Conservation (phyloP, 2,329 filamentous ascomycete species). For the Talaromyces rugulosus region DNA sequence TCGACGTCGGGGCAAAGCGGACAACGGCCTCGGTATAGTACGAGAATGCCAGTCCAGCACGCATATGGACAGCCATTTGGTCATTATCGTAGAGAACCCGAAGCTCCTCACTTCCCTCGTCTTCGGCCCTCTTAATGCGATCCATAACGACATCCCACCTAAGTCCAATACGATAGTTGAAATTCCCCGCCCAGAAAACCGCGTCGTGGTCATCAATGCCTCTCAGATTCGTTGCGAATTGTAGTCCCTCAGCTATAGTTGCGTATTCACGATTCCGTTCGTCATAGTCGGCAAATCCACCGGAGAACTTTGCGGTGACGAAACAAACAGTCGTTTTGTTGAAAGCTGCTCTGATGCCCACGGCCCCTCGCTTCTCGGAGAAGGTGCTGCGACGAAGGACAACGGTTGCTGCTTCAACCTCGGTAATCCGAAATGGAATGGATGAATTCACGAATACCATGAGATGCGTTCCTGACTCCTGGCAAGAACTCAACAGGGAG, state of each 20-base stretch:
- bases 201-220: conserved; percentile 88
- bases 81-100: conserved; percentile 42
- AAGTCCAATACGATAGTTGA: conserved; percentile 94
- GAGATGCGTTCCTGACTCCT: background rate
- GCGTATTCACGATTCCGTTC: conserved; percentile 91
- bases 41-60: conserved; percentile 80
- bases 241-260: conserved; percentile 79
- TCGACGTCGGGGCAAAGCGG: conserved; percentile 89
- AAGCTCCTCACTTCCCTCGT: conserved; percentile 80
- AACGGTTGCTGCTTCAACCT: background rate
- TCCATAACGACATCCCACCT: conserved; percentile 71
- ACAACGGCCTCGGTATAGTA: conserved; percentile 90
- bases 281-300: conserved; percentile 94
- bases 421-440: background rate
- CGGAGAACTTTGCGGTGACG: conserved; percentile 92
- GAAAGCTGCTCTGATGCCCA: background rate
- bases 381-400: background rate
- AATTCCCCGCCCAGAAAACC: conserved; percentile 94
- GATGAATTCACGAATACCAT: background rate
- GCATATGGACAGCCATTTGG: conserved; percentile 91
- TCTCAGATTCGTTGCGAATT: conserved; percentile 78
- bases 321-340: conserved; percentile 61
- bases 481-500: background rate
- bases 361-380: background rate
- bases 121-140: conserved; percentile 66